Conservation (phyloP, 805 yeast species). For the Yamadazyma kitorensis region DNA sequence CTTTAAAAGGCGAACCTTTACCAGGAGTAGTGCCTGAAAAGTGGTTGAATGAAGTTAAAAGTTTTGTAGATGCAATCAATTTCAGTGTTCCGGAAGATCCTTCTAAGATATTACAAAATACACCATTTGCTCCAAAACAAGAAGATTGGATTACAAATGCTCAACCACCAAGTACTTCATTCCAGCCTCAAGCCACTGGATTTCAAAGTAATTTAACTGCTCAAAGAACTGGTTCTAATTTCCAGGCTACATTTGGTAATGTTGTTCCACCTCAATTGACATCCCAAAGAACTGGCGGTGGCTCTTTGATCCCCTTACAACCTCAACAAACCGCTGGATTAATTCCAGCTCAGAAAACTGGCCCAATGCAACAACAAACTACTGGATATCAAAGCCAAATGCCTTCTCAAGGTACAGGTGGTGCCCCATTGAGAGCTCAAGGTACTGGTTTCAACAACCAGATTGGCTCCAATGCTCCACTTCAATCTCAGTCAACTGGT, state of each 20-base stretch:
- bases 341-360: conserved; percentile 46
- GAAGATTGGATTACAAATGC: conserved; percentile 33
- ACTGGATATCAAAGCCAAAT: conserved; percentile 27
- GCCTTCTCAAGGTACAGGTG: conserved; percentile 18
- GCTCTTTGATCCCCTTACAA: conserved; percentile 45
- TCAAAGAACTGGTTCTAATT: conserved; percentile 38
- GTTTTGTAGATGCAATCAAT: conserved; percentile 86
- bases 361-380: conserved; percentile 31
- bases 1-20: conserved; percentile 72
- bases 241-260: conserved; percentile 11
- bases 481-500: conserved; percentile 61
- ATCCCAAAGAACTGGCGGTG: conserved; percentile 47
- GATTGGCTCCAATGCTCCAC: conserved; percentile 22
- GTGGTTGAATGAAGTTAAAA: conserved; percentile 78
- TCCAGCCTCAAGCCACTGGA: conserved; percentile 41
- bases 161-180: conserved; percentile 19
- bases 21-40: conserved; percentile 72
- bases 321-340: conserved; percentile 72
- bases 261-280: conserved; percentile 23
- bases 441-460: conserved; percentile 21
- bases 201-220: conserved; percentile 30
- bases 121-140: conserved; percentile 37
- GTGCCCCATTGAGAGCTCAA: conserved; percentile 17
- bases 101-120: conserved; percentile 35
- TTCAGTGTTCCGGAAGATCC: conserved; percentile 68